Evolutionary conservation across 2,329 filamentous ascomycete species (phyloP), one percentile per base, ranked within the genome.

Genomic region (Diaporthe sp.): DNA sequence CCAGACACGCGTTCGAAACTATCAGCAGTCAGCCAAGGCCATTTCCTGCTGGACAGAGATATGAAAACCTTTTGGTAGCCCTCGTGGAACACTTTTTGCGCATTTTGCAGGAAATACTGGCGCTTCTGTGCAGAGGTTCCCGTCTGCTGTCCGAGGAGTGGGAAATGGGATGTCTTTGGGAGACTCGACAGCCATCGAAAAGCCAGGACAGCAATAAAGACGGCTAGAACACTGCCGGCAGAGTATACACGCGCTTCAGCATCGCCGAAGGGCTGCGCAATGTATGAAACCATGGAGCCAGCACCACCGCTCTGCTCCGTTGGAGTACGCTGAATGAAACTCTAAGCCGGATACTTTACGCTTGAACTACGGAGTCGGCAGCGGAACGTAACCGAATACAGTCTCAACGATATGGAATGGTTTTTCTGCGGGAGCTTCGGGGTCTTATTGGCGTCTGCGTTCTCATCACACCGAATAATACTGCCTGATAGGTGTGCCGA

Each of bases 61-160:
- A 25, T 19, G 15, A 17, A 61, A 37, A 68, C 62, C 46, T 53
- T 68, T 53, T 68, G 31, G 15, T 68, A 68, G 22, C 62, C 62
- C 22, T 68, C 44, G 28, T 53, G 62, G 8, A 68, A 68, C 12
- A 68, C 62, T 4, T 68, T 51, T 22, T 68, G 62, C 62, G 62
- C 62, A 68, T 68, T 68, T 53, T 68, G 62, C 28, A 68, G 46
- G 46, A 68, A 68, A 22, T 39, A 68, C 62, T 68, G 44, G 46
- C 62, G 62, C 44, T 68, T 68, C 46, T 68, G 62, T 53, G 28
- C 46, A 39, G 46, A 25, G 44, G 19, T 68, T 39, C 62, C 62
- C 31, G 62, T 68, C n/a, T 68, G 28, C 31, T 68, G 44, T 39
- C 62, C 62, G 3, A 68, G 62, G 19, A 68, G 22, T 53, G 62